These are phyloP conservation scores for Malus fusca DNA, from an alignment of 306 rosid species.

Conservation along the genomic window DNA sequence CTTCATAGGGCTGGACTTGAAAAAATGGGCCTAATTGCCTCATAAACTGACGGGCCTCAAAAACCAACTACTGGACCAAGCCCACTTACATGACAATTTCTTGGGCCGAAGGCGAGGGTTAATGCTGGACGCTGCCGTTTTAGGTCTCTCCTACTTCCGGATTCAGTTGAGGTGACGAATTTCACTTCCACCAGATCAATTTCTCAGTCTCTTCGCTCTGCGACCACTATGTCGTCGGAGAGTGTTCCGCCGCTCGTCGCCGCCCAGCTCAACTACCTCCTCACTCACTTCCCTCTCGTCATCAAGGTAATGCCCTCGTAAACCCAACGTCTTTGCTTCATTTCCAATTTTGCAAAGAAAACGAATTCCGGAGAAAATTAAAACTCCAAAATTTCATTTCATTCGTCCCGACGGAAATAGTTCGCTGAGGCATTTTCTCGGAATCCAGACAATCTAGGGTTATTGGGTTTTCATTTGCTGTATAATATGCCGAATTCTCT, in stretches of 20 bases:
- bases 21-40: too few relatives aligned
- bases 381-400: neutral
- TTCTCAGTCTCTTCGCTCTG: neutral
- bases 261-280: slow-evolving; percentile 69
- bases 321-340: neutral
- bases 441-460: neutral
- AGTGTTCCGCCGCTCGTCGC: slow-evolving; percentile 62
- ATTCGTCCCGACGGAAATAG: neutral
- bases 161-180: neutral
- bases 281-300: slow-evolving; percentile 46
- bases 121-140: neutral
- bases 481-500: neutral
- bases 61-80: neutral
- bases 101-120: neutral
- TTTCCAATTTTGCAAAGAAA: neutral
- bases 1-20: too few relatives aligned
- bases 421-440: neutral
- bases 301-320: slow-evolving; percentile 43
- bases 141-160: neutral
- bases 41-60: too few relatives aligned
- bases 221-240: slow-evolving; percentile 41
- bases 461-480: neutral
- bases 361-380: neutral
- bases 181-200: neutral
- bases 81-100: neutral